Evolutionary conservation across 768 basidiomycete species (phyloP), one percentile per base, ranked within the genome.

Genomic region (Lenzites betulinus): DNA sequence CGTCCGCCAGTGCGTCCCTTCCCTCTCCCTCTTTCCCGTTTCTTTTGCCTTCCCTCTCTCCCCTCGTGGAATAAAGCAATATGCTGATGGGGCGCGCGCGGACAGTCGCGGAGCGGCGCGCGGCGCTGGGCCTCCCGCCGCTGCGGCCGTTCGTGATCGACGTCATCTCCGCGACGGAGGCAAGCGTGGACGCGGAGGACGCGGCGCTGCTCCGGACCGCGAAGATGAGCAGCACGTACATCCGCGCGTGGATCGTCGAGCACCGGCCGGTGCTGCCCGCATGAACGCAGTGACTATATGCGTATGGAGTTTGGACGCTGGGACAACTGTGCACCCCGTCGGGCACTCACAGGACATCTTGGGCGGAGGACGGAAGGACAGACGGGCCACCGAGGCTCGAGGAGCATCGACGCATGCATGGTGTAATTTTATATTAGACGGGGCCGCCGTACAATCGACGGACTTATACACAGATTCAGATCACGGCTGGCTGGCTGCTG

Each of bases 201-300:
- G 81, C 83, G 18, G 84, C 86, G 56, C 74, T 81, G 69, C 73
- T 95, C 59, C 89, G 88, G 70, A 80, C 83, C 64, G 82, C 87
- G 28, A 99, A 99, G 79, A 87, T 98, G 83, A 94, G 97, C 71
- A 97, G 94, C 70, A 96, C 95, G 7, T 91, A 82, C 61, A 96
- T 99, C 65, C 80, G 97, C 43, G 80, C 89, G 64, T 96, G 95
- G 94, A 89, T 99, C 62, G 85, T 64, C 20, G 54, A 62, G 58
- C 50, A 58, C 36, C 55, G 43, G n/a, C n/a, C n/a, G n/a, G n/a
- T n/a, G n/a, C n/a, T n/a, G n/a, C n/a, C n/a, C n/a, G n/a, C n/a
- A n/a, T n/a, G n/a, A n/a, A n/a, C n/a, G n/a, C n/a, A n/a, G n/a
- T n/a, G n/a, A n/a, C n/a, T n/a, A n/a, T n/a, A n/a, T n/a, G n/a